Evolutionary conservation across 148 eudicot genomes (phyloP).

Genomic region (Oxyria digyna): DNA sequence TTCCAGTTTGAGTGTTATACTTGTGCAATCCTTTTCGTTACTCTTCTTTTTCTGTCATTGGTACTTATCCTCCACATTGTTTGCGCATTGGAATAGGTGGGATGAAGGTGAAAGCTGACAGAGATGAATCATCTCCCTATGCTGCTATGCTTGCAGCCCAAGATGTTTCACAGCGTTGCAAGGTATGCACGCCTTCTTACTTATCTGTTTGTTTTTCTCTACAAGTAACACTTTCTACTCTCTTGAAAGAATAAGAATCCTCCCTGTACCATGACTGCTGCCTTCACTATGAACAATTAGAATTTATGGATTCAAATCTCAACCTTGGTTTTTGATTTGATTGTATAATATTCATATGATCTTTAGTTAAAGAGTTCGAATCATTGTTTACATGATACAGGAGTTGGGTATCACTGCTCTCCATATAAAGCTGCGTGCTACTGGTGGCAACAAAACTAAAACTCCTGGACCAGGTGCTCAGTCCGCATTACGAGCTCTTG

Average conservation of each 20-base stretch:
- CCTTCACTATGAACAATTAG: background rate
- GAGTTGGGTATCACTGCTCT: slow-evolving; percentile 76
- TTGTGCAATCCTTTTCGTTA: background rate
- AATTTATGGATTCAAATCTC: background rate
- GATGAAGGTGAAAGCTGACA: slow-evolving; percentile 86
- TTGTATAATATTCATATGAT: too few species aligned
- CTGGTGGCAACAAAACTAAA: slow-evolving; percentile 88
- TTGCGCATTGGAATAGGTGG: slow-evolving; percentile 35
- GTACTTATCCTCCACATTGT: background rate
- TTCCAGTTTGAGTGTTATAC: background rate
- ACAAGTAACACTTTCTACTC: background rate
- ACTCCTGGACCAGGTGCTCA: slow-evolving; percentile 93
- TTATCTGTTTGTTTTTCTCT: background rate
- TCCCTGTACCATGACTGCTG: background rate
- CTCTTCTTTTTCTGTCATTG: background rate
- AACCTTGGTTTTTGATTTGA: too few species aligned
- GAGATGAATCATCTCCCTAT: slow-evolving; percentile 86
- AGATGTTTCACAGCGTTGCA: slow-evolving; percentile 70
- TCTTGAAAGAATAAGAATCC: background rate
- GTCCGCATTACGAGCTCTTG: slow-evolving; percentile 73
- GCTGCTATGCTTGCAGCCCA: slow-evolving; percentile 95
- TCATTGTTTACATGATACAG: slow-evolving; percentile 16
- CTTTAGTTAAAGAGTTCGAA: background rate
- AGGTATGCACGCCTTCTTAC: slow-evolving; percentile 28
- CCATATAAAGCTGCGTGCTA: slow-evolving; percentile 76